Conservation (phyloP, 2,329 filamentous ascomycete species). For the Capronia americana region DNA sequence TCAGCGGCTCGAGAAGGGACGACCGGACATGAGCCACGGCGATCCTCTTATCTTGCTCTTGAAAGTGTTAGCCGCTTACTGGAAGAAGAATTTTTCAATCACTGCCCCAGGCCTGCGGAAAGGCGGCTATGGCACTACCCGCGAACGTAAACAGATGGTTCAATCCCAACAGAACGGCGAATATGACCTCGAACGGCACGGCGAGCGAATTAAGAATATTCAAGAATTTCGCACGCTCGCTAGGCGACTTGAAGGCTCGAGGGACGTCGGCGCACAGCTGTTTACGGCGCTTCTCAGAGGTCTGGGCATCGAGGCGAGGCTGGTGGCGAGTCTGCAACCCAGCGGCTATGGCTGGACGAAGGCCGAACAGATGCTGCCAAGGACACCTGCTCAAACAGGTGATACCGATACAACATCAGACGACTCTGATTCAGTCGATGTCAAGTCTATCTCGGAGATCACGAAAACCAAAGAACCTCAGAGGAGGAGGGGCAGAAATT, state of each 20-base stretch:
- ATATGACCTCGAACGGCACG: slow-evolving; percentile 69
- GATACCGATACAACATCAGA: slow-evolving; percentile 27
- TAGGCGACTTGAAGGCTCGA: slow-evolving; percentile 74
- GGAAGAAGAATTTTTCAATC: slow-evolving; percentile 82
- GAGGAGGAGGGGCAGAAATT: slow-evolving; percentile 35
- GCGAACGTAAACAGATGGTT: slow-evolving; percentile 74
- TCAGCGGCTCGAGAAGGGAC: slow-evolving; percentile 70
- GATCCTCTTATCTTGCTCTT: slow-evolving; percentile 81
- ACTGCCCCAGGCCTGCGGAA: slow-evolving; percentile 85
- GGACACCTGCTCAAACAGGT: slow-evolving; percentile 23
- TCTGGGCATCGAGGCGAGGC: slow-evolving; percentile 78
- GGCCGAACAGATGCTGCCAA: slow-evolving; percentile 65
- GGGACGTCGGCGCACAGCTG: slow-evolving; percentile 85
- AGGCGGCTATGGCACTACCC: slow-evolving; percentile 82
- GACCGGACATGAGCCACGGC: slow-evolving; percentile 78
- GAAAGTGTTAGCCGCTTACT: slow-evolving; percentile 79
- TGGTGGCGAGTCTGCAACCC: slow-evolving; percentile 85
- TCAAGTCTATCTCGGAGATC: slow-evolving; percentile 31
- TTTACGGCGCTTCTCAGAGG: slow-evolving; percentile 85
- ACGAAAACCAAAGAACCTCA: slow-evolving; percentile 25
- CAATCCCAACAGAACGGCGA: slow-evolving; percentile 70
- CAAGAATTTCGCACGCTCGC: slow-evolving; percentile 74
- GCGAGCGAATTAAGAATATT: slow-evolving; percentile 73
- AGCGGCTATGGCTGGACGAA: slow-evolving; percentile 91
- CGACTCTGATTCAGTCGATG: slow-evolving; percentile 27